A percentile compares a stretch with the other conserved stretches of the same genome.
Evolutionary conservation across 164 flowering plant genomes (phyloP).

Genomic region (Liriodendron chinense): DNA sequence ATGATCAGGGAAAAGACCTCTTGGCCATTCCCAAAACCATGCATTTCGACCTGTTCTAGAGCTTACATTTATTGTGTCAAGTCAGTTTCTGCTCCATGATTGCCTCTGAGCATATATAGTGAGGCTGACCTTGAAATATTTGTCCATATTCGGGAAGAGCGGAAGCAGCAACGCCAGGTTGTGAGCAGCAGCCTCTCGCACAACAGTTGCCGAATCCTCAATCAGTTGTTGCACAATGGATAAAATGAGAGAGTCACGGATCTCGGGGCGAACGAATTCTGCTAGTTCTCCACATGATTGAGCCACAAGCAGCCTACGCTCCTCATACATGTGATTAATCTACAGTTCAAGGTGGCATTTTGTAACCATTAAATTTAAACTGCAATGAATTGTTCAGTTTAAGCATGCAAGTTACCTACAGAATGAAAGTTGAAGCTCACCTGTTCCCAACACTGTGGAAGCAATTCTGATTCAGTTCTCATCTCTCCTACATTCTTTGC

Average conservation of each 20-base stretch:
- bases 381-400: neutral
- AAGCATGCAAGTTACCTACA: neutral
- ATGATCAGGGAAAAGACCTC: constrained; percentile 50
- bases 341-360: constrained; percentile 26
- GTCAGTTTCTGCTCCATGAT: constrained; percentile 96
- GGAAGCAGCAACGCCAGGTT: constrained; percentile 97
- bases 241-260: constrained; percentile 93
- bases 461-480: constrained; percentile 99
- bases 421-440: constrained; percentile 33
- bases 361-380: neutral
- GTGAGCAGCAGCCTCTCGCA: constrained; percentile 97
- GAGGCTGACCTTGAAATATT: constrained; percentile 99
- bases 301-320: constrained; percentile 96
- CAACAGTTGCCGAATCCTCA: constrained; percentile 95
- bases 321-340: constrained; percentile 96
- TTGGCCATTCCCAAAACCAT: constrained; percentile 57
- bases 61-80: constrained; percentile 90
- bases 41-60: constrained; percentile 66
- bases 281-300: constrained; percentile 99
- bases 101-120: constrained; percentile 90
- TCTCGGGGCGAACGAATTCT: constrained; percentile 89
- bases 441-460: constrained; percentile 99
- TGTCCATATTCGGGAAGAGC: constrained; percentile 90
- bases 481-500: constrained; percentile 94
- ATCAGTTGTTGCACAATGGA: constrained; percentile 94